Conservation (phyloP, 202 grass and related monocot species). For the Alloteropsis angusta region DNA sequence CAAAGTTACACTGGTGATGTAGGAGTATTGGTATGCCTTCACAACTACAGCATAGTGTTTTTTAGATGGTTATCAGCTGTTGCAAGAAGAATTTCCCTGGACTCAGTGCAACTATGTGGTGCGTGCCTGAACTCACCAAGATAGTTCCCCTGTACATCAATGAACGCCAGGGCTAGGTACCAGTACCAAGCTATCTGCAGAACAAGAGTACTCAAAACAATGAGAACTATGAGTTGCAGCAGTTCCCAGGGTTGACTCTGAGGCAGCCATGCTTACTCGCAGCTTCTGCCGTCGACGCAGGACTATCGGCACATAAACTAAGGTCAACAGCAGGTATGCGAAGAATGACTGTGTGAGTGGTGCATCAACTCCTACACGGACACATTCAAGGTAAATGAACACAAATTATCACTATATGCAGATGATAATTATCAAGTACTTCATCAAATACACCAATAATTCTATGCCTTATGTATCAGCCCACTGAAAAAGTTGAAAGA, state of each 20-base stretch:
- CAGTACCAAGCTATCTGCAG: slow-evolving; percentile 89
- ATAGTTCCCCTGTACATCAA: slow-evolving; percentile 76
- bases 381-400: not conserved
- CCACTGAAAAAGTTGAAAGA: not conserved
- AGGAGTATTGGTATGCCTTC: slow-evolving; percentile 86
- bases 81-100: not conserved
- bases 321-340: slow-evolving; percentile 50
- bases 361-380: slow-evolving; percentile 48
- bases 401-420: not conserved
- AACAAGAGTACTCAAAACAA: not conserved
- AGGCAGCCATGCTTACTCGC: slow-evolving; percentile 28
- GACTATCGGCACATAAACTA: slow-evolving; percentile 59
- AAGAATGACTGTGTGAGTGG: slow-evolving; percentile 84
- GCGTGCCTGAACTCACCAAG: slow-evolving; percentile 40
- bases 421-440: not conserved
- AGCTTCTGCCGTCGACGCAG: slow-evolving; percentile 40
- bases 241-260: not conserved
- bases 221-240: not conserved
- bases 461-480: not conserved
- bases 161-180: slow-evolving; percentile 62
- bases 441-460: not conserved
- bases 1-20: slow-evolving; percentile 78
- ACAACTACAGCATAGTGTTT: slow-evolving; percentile 34
- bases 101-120: not conserved
- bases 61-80: not conserved